Evolutionary conservation across 129 eudicot genomes (phyloP).

Genomic region (Artemisia tridentata): DNA sequence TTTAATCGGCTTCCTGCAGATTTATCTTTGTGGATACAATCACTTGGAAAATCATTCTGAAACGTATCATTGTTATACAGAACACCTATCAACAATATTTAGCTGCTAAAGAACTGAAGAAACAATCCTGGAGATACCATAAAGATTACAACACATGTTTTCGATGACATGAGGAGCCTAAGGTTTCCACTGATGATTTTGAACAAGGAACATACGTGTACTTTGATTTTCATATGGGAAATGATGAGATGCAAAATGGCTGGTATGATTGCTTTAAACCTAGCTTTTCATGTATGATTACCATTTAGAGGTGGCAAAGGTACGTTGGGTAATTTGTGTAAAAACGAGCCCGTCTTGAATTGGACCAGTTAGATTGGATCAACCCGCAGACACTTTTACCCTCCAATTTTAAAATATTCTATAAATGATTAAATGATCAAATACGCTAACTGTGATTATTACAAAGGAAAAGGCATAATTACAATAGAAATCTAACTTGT

Average conservation of each 20-base stretch:
- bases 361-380: no score
- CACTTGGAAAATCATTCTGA: background rate
- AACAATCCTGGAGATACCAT: slow-evolving; percentile 69
- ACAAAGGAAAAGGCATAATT: no score
- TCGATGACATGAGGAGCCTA: slow-evolving; percentile 71
- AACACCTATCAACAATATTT: slow-evolving; percentile 24
- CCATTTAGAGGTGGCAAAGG: no score
- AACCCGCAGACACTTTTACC: no score
- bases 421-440: no score
- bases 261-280: slow-evolving; percentile 13
- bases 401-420: no score
- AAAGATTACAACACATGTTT: slow-evolving; percentile 80
- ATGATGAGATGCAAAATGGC: slow-evolving; percentile 28
- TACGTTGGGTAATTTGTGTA: no score
- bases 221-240: slow-evolving; percentile 64
- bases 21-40: background rate
- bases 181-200: slow-evolving; percentile 24
- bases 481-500: no score
- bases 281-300: background rate
- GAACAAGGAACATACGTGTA: slow-evolving; percentile 53
- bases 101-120: slow-evolving; percentile 31
- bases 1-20: background rate
- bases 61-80: slow-evolving; percentile 17
- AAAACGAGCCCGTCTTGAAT: no score
- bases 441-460: no score